phyloP scores from a whole-genome alignment of 2,329 filamentous ascomycete genomes.

The Fusarium sp. region DNA sequence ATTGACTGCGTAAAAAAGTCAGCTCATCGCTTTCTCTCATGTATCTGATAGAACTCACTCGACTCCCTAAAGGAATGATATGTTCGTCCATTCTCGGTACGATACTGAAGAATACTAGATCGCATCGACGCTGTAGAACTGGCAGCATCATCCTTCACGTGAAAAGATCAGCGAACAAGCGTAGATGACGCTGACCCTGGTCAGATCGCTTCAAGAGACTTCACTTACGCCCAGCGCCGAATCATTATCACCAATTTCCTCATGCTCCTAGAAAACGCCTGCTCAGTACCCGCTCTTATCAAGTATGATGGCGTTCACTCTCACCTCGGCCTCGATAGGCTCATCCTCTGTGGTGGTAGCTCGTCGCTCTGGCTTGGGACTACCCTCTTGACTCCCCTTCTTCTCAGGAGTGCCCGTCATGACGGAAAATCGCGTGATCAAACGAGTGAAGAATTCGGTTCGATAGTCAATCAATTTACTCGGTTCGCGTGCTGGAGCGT shows the following conservation, averaged over 20 bases:
- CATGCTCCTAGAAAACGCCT: constrained; percentile 1
- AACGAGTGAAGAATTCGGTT: not conserved
- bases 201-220: not conserved
- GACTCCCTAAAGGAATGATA: constrained; percentile 48
- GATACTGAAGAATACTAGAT: constrained; percentile 50
- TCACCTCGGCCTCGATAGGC: constrained; percentile 32
- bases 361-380: not conserved
- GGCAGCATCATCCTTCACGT: constrained; percentile 37
- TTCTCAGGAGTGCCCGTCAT: constrained; percentile 12
- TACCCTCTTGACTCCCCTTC: not conserved
- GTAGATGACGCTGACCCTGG: not conserved
- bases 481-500: not conserved
- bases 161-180: not conserved
- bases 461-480: not conserved
- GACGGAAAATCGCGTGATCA: not conserved
- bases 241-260: constrained; percentile 33
- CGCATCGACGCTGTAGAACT: constrained; percentile 46
- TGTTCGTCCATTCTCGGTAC: constrained; percentile 51
- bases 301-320: not conserved
- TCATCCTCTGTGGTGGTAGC: constrained; percentile 11
- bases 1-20: constrained; percentile 18
- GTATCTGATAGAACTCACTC: constrained; percentile 25
- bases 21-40: not conserved
- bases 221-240: constrained; percentile 37
- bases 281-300: not conserved